Evolutionary conservation across 768 basidiomycete genomes (phyloP).

Genomic region (Phaeotremella fagi): DNA sequence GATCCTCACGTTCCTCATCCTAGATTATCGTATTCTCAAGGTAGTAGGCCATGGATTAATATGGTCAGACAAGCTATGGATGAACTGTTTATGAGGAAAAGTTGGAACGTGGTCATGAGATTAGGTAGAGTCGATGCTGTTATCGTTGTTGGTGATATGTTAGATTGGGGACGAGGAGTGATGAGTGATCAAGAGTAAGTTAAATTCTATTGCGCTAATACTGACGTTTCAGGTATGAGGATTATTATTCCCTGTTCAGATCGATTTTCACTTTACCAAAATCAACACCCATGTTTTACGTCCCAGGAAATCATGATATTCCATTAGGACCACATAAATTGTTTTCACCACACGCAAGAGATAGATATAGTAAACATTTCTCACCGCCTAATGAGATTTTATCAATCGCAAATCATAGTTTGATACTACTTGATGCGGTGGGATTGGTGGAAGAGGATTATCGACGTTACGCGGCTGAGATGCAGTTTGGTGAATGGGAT

Average conservation of each 20-base stretch:
- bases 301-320: constrained; percentile 89
- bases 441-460: constrained; percentile 48
- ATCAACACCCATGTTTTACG: constrained; percentile 60
- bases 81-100: constrained; percentile 78
- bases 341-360: constrained; percentile 54
- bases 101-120: constrained; percentile 65
- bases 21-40: constrained; percentile 63
- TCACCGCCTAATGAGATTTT: constrained; percentile 62
- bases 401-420: constrained; percentile 55
- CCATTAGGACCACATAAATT: constrained; percentile 55
- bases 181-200: constrained; percentile 69
- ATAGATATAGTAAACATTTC: constrained; percentile 69
- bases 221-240: constrained; percentile 60
- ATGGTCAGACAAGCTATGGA: constrained; percentile 63
- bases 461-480: constrained; percentile 45
- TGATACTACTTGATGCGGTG: constrained; percentile 44
- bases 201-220: neutral
- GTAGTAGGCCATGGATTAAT: constrained; percentile 56
- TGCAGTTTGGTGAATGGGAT: constrained; percentile 52
- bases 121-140: constrained; percentile 63
- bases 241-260: constrained; percentile 64
- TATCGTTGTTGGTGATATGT: constrained; percentile 85
- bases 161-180: constrained; percentile 70
- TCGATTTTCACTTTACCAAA: constrained; percentile 60
- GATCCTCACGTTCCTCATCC: constrained; percentile 81